Base-by-base conservation (phyloP, 768 basidiomycete species). In the Suillus weaverae region DNA sequence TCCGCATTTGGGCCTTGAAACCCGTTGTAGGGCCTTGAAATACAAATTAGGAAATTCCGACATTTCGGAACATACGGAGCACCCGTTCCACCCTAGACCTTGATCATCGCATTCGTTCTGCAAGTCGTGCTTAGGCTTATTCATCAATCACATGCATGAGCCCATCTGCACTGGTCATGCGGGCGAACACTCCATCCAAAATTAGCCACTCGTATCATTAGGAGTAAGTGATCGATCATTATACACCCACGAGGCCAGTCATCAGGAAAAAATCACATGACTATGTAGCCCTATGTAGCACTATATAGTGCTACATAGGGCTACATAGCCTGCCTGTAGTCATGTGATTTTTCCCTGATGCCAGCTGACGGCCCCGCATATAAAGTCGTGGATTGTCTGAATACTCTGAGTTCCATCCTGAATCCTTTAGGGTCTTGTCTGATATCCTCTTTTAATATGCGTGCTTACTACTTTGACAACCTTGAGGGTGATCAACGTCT, bases 401-500 rank as follows among this genome's bases (percentile, higher is more conserved):
- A 53, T 22, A 20, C 9, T 16, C 55, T 11, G 22, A 38, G 36
- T 4, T 39, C 36, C 16, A 18, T 26, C 22, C 22, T 38, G 16
- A n/a, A n/a, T 54, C 33, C 18, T 51, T 18, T 6, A 51, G 8
- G 1, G 9, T 54, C 53, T 56, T 38, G 7, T 56, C 55, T 56
- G 8, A 56, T 39, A 57, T 30, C 36, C 18, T 5, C 36, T 30
- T 4, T 2, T 55, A 66, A 1, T 22, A 92, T 91, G 90, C 86
- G 85, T 46, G 88, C 87, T 8, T 90, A 89, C 79, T 89, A 86
- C 79, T 87, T 81, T 75, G 89, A 91, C 75, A 85, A 90, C 74
- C 59, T 85, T 39, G 86, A 88, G 2, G 90, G 89, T 39, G 94
- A 96, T 77, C 94, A 94, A 72, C 88, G 92, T 62, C 83, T 89